phyloP scores from a whole-genome alignment of 1,284 basidiomycete genomes.

The Naganishia sp. region DNA sequence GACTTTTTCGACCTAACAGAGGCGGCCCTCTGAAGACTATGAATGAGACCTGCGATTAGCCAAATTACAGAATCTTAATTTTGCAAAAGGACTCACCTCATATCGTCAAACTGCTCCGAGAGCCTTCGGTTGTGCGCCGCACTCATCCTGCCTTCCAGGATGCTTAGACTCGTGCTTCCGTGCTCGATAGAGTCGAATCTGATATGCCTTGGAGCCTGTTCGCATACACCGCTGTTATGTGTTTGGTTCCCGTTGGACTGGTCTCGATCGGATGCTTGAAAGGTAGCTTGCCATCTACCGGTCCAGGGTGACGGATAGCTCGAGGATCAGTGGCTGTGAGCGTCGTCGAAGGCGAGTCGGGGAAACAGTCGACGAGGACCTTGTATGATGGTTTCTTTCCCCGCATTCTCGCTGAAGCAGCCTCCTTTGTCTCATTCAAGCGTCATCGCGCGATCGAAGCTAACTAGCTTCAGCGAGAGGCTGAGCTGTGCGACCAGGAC shows the following conservation, averaged over 20 bases:
- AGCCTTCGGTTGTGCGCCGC: constrained; percentile 9
- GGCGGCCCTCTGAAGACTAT: constrained; percentile 11
- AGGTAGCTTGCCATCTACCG: too few relatives aligned
- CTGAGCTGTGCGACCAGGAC: too few relatives aligned
- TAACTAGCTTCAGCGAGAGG: background rate
- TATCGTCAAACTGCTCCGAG: constrained; percentile 13
- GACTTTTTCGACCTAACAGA: constrained; percentile 22
- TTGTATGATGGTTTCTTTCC: background rate
- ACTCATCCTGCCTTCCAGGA: constrained; percentile 7
- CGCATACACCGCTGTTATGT: too few relatives aligned
- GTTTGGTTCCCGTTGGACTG: too few relatives aligned
- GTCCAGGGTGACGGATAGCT: too few relatives aligned
- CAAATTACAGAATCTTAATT: background rate
- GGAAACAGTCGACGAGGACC: background rate
- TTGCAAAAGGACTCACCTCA: constrained; percentile 12
- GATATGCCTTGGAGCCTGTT: too few relatives aligned
- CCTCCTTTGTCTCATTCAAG: constrained; percentile 23
- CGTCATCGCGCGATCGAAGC: constrained; percentile 27
- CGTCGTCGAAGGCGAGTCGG: background rate
- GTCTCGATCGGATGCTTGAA: too few relatives aligned
- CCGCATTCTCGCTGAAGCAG: background rate
- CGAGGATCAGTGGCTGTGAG: too few relatives aligned
- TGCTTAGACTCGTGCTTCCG: too few relatives aligned
- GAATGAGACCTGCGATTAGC: background rate
- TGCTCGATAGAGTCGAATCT: too few relatives aligned